Conservation (phyloP, 2,329 filamentous ascomycete species). For the Penicillium oxalicum region DNA sequence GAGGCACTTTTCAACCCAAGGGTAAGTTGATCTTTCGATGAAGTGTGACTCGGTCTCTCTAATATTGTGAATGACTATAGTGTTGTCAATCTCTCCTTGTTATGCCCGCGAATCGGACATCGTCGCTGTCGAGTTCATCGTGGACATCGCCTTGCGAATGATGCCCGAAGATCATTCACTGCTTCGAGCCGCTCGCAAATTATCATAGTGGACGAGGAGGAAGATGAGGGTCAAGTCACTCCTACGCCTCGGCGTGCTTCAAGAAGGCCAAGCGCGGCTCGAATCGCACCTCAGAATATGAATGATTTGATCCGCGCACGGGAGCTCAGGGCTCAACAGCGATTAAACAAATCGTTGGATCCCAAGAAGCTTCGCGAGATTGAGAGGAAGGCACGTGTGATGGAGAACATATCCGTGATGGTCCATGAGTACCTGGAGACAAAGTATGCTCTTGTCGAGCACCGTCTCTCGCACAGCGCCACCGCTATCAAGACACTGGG, state of each 20-base stretch:
- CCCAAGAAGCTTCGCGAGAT: slow-evolving; percentile 1
- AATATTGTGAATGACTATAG: not conserved
- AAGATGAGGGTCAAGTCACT: not conserved
- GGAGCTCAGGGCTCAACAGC: not conserved
- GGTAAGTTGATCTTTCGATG: slow-evolving; percentile 2
- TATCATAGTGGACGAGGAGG: slow-evolving; percentile 8
- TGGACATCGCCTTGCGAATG: not conserved
- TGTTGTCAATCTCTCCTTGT: not conserved
- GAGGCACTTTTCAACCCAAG: not conserved
- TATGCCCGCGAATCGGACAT: not conserved
- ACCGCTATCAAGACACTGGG: not conserved
- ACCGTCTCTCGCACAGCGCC: not conserved
- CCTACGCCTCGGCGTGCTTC: not conserved
- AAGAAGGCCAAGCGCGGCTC: not conserved
- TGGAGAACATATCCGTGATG: not conserved
- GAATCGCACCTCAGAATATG: not conserved
- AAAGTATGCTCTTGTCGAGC: slow-evolving; percentile 2
- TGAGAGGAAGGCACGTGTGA: not conserved
- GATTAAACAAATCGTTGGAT: not conserved
- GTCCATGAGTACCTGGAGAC: slow-evolving; percentile 2
- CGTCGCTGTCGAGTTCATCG: not conserved
- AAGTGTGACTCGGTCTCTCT: not conserved
- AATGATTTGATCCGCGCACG: slow-evolving; percentile 2
- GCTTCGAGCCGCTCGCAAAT: slow-evolving; percentile 2
- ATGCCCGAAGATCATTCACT: slow-evolving; percentile 4